Evolutionary conservation across 129 eudicot species (phyloP), one percentile per base, ranked within the genome.

Genomic region (Flaveria robusta): DNA sequence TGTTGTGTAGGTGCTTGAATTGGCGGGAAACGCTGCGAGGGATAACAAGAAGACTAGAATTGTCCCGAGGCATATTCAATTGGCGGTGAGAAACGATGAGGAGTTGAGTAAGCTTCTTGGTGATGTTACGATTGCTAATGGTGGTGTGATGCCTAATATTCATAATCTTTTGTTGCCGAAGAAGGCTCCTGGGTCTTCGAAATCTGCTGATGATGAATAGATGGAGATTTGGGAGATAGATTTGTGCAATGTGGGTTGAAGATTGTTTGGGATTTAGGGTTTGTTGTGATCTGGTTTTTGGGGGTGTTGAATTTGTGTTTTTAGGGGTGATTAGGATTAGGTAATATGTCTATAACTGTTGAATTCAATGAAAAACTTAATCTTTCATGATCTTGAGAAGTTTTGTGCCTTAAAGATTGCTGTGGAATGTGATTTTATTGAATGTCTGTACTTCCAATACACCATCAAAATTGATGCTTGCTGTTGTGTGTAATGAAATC

Each of bases 51-150:
- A 80, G 84, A 80, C 79, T 2, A 66, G 84, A 67, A 80, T 80
- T 15, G 79, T 80, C 10, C 84, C 84, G 6, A 80, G 84, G 63
- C 83, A 79, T 14, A 79, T 81, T 29, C 84, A 81, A 47, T 81
- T 81, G 71, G 84, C 84, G 7, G 81, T 81, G 6, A 81, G 85
- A 56, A 81, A 81, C 41, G 85, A 81, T 15, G 85, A 81, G 19
- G 85, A 81, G n/a, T 49, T 81, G 26, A 81, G 84, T 69, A 81
- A 81, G 84, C 84, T 81, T 74, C 76, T 81, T 12, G 84, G 84
- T 52, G 80, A 81, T n/a, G 84, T 81, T 8, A 81, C 84, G 5
- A 81, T 81, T 5, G 84, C 84, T 11, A 74, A 81, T 14, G 84
- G 84, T 9, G 84, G 84, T 55, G 84, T 81, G 0, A 81, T 81